Evolutionary conservation across 805 yeast genomes (phyloP), one percentile per base, ranked within the genome.

Genomic region (Tetrapisispora iriomotensis): DNA sequence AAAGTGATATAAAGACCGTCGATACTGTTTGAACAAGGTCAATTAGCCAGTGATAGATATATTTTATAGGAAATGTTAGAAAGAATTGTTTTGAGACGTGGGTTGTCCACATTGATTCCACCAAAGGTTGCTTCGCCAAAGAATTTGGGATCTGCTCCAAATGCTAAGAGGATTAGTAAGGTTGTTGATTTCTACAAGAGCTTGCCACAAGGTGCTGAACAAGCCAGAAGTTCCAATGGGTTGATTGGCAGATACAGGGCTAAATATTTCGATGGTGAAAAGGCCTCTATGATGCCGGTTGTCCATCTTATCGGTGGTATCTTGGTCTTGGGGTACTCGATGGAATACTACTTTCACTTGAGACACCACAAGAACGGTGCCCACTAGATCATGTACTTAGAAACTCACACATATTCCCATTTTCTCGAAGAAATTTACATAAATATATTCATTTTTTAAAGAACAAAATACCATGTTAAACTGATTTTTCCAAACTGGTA

Each of bases 91-190:
- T 72, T 79, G 60, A 88, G 84, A 80, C 88, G 98, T 72, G 81
- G 81, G 56, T 75, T 90, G 66, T 87, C 97, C 50, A 82, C 96
- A 59, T 75, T 90, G 71, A 88, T 90, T 62, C 98, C 98, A 56
- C 98, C 98, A 65, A 90, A 90, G 90, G 80, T 90, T 61, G 96
- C 96, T 42, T 87, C 96, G 47, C 92, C 95, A 34, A 75, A 80
- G 82, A 88, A 86, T 82, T 72, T 92, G 52, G 95, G 95, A 44
- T 75, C 94, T 45, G 86, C 87, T 70, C 96, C 96, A 59, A 82
- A 90, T 57, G 97, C 97, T 55, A 85, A 86, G 76, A 85, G 95
- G 71, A 85, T 92, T 81, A 81, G 85, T 51, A 83, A 84, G 65
- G 95, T 90, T 57, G 96, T 90, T 56, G 74, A 84, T 49, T 88